phyloP scores from a whole-genome alignment of 257 asterid genomes.

The Mitragyna speciosa region DNA sequence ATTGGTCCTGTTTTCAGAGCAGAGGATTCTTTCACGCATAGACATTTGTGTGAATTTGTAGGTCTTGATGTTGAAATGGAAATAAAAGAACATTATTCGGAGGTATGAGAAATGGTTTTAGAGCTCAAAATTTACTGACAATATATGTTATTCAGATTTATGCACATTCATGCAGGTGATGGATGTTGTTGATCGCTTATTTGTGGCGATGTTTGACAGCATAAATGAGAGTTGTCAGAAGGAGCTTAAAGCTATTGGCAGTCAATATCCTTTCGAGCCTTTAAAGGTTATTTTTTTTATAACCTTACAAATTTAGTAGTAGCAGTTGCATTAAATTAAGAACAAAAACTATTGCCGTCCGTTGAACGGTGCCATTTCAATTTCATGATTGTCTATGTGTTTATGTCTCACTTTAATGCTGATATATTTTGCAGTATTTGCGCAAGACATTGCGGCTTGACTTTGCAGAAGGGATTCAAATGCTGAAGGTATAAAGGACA shows the following conservation, averaged over 20 bases:
- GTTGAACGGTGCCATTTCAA: too few species aligned
- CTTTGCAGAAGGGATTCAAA: slow-evolving; percentile 84
- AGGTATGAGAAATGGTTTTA: slow-evolving; percentile 41
- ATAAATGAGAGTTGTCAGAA: slow-evolving; percentile 61
- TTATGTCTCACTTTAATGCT: slow-evolving; percentile 1
- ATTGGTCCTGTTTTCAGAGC: slow-evolving; percentile 91
- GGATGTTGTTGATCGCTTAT: slow-evolving; percentile 79
- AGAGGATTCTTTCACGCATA: slow-evolving; percentile 86
- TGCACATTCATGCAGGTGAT: slow-evolving; percentile 64
- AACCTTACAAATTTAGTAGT: neutral
- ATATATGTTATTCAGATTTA: neutral
- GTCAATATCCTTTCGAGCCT: slow-evolving; percentile 79
- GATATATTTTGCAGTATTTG: slow-evolving; percentile 57
- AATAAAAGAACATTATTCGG: slow-evolving; percentile 85
- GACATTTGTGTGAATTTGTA: slow-evolving; percentile 91
- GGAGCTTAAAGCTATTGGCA: slow-evolving; percentile 80
- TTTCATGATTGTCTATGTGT: neutral
- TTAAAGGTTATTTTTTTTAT: slow-evolving; percentile 57
- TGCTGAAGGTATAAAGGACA: slow-evolving; percentile 67
- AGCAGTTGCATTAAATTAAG: neutral
- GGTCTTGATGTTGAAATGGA: slow-evolving; percentile 98
- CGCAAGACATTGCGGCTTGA: slow-evolving; percentile 75
- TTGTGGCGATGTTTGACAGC: slow-evolving; percentile 75
- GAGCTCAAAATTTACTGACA: slow-evolving; percentile 2
- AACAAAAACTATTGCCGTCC: too few species aligned